Evolutionary conservation across 2,329 filamentous ascomycete genomes (phyloP), one percentile per base, ranked within the genome.

Genomic region (Phialophora chinensis): DNA sequence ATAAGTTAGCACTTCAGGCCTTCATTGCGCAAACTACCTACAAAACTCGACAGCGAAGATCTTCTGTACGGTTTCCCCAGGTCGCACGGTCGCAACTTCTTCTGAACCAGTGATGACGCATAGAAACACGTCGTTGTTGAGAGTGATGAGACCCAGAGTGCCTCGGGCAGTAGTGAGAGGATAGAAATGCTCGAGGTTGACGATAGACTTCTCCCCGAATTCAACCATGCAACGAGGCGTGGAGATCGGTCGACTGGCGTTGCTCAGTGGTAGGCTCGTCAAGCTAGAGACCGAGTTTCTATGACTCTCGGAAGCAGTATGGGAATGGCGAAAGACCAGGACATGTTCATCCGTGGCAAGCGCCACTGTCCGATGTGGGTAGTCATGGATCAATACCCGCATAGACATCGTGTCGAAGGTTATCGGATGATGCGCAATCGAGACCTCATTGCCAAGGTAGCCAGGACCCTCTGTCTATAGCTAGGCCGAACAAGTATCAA

Each of bases 1-100:
- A 35, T n/a, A 11, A 66, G 63, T 71, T 47, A 71, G 71, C 33
- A 54, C 35, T 55, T n/a, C 42, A 17, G 49, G 55, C 12, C 25
- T 35, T 25, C 4, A 20, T 11, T 27, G 33, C 42, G 11, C 33
- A 49, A 56, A 52, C 38, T 29, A 35, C 60, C 70, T 75, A 86
- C 84, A 87, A 77, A 98, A 98, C 71, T 95, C 91, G 66, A 97
- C 94, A 23, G 86, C 88, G 67, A 89, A 85, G 73, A 98, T 98
- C 77, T 89, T 89, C 79, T 95, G 91, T 27, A 97, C 90, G 3
- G 90, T 94, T 82, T 98, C 94, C 55, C 92, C 92, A 0, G 93
- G 93, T 56, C 93, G 86, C 56, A 97, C 85, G 0, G 88, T 92
- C 17, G 93, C 94, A 5, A 93, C 92, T 68, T 89, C 88, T 23